Conservation (phyloP, 306 rosid genomes). For the Styphnolobium japonicum region DNA sequence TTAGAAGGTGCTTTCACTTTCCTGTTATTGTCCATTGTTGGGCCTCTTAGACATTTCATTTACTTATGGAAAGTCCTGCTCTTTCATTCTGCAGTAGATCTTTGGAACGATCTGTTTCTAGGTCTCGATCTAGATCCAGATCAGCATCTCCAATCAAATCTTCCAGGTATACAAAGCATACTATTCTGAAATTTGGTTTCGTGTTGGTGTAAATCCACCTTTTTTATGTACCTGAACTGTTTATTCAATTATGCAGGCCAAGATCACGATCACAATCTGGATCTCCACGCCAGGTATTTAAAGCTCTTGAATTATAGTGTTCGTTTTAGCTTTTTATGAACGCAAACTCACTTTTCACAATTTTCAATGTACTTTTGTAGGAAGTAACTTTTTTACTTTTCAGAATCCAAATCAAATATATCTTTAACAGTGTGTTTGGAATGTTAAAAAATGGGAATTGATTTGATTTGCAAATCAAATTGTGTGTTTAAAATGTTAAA, state of each 20-base stretch:
- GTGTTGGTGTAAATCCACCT: background rate
- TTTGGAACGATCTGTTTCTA: constrained; percentile 73
- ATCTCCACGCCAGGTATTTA: constrained; percentile 70
- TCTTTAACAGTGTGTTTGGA: too few relatives aligned
- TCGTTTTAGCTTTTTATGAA: too few relatives aligned
- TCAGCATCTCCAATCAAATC: constrained; percentile 83
- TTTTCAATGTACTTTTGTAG: too few relatives aligned
- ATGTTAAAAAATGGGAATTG: too few relatives aligned
- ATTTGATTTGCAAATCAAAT: too few relatives aligned
- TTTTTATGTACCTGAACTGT: background rate
- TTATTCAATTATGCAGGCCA: constrained; percentile 46
- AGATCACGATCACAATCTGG: constrained; percentile 60
- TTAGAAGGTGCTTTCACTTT: constrained; percentile 51
- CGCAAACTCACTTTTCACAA: too few relatives aligned
- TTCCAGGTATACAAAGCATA: constrained; percentile 54
- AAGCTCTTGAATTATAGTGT: background rate
- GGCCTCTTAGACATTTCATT: background rate
- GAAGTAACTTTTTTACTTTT: too few relatives aligned
- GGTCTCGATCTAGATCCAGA: constrained; percentile 82
- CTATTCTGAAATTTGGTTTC: background rate
- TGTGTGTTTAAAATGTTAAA: too few relatives aligned
- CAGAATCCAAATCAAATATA: too few relatives aligned
- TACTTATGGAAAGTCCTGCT: background rate
- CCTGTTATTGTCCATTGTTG: background rate
- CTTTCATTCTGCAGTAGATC: constrained; percentile 56